Evolutionary conservation across 331 rosid genomes (phyloP).

Genomic region (Malus hybrid): DNA sequence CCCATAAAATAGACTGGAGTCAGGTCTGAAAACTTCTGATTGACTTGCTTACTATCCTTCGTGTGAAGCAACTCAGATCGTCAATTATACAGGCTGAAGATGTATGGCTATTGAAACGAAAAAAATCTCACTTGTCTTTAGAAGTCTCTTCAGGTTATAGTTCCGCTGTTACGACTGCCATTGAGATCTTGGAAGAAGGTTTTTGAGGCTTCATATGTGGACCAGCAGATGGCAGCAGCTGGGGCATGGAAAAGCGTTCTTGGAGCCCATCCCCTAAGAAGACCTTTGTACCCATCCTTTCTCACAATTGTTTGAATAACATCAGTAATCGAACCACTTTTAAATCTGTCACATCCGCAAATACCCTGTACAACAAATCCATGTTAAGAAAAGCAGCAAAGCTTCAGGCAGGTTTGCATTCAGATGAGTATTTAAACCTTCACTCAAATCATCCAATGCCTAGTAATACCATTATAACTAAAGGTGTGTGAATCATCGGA

Average conservation of each 20-base stretch:
- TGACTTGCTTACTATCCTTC: slow-evolving; percentile 16
- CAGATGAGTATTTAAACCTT: neutral
- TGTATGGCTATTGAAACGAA: slow-evolving; percentile 17
- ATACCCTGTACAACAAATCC: slow-evolving; percentile 55
- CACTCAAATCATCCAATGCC: neutral
- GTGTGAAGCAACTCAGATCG: slow-evolving; percentile 5
- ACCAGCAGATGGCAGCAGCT: slow-evolving; percentile 98
- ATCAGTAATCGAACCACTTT: slow-evolving; percentile 70
- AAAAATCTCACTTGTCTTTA: slow-evolving; percentile 12
- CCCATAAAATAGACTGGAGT: slow-evolving; percentile 17
- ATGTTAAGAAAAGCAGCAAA: neutral
- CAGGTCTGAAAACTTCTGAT: slow-evolving; percentile 7
- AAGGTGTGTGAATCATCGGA: neutral
- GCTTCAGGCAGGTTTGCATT: neutral
- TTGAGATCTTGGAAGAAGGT: slow-evolving; percentile 62
- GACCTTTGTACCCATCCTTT: slow-evolving; percentile 84
- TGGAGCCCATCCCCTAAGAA: slow-evolving; percentile 92
- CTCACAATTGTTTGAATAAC: slow-evolving; percentile 56
- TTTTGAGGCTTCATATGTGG: slow-evolving; percentile 93
- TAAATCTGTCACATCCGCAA: slow-evolving; percentile 92
- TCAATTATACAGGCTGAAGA: neutral
- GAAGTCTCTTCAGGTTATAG: slow-evolving; percentile 28
- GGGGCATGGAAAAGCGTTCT: slow-evolving; percentile 98
- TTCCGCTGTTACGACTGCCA: slow-evolving; percentile 19
- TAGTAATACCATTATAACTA: neutral